Base-by-base conservation (phyloP, 148 eudicot species). In the Diospyros kaki region DNA sequence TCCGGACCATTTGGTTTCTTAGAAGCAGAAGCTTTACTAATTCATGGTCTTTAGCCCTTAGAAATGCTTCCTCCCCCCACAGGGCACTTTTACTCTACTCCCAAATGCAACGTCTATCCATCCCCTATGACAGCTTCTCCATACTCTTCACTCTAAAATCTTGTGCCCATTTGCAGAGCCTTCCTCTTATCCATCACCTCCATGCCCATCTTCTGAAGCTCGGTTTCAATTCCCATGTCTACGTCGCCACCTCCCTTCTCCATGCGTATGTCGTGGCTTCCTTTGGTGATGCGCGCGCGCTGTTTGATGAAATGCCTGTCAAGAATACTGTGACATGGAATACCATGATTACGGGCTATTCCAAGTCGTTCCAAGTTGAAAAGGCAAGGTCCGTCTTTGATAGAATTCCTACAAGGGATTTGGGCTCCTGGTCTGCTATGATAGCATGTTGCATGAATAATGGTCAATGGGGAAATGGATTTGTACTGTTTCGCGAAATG, bases 281-380 rank as follows among this genome's bases (percentile, higher is more conserved):
- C 9, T 76, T 83, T 13, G 14, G 2, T 3, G 74, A 81, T 77
- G 86, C 84, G 1, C 40, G 75, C 41, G 2, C 42, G 45, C 45
- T 86, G 89, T 86, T 86, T 58, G 86, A 86, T 18, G 83, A 81
- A 83, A 83, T 86, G 83, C 86, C 86, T 39, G 58, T 15, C 11
- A 76, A 79, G 72, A 86, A 70, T 66, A 70, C 75, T 0, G 86
- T 86, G 75, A 83, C 86, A 4, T 86, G 89, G 89, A 86, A 86
- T 45, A 74, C 82, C 0, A 83, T 86, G 89, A 81, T 86, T 56
- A 76, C 73, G 1, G 81, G 81, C 2, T 79, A 62, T 55, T 79
- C 82, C 0, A 82, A 79, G 13, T 64, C 12, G 12, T 84, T 81
- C 0, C 50, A 81, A n/a, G 28, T 83, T 15, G 64, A 66, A 6